Conservation (phyloP, 345 rosid genomes). For the Nasturtium officinale region DNA sequence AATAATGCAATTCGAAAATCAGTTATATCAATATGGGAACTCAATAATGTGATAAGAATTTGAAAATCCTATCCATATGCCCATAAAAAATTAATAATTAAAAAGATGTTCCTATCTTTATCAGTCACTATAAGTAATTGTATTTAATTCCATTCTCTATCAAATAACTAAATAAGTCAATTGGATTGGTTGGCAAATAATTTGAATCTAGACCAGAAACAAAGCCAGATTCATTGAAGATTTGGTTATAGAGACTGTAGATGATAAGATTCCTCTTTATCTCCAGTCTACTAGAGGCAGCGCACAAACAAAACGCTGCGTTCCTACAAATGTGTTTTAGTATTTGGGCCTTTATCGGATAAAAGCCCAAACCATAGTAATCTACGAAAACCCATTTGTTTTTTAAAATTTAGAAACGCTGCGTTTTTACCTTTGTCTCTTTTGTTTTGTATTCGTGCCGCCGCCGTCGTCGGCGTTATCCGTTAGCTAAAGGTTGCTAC, state of each 20-base stretch:
- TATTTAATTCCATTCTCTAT: neutral
- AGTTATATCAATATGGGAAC: neutral
- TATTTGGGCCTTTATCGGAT: neutral
- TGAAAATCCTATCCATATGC: conserved; percentile 11
- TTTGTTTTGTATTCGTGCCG: neutral
- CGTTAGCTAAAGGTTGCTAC: conserved; percentile 2
- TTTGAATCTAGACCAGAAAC: conserved; percentile 16
- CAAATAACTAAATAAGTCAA: neutral
- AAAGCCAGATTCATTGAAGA: conserved; percentile 8
- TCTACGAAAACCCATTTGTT: neutral
- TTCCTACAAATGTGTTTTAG: neutral
- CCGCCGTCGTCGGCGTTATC: conserved; percentile 34
- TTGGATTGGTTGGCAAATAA: conserved; percentile 9
- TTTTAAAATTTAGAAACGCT: neutral
- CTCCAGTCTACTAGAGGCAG: neutral
- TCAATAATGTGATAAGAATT: conserved; percentile 17
- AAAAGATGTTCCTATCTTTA: neutral
- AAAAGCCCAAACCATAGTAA: neutral
- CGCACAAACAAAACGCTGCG: conserved; percentile 16
- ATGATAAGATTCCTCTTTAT: neutral
- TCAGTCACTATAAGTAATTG: neutral
- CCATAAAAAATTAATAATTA: too few relatives aligned
- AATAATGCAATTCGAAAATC: neutral
- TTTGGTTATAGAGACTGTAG: neutral
- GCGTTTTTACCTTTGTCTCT: neutral